phyloP scores from a whole-genome alignment of 1,284 basidiomycete genomes.

The Ganoderma lucidum region DNA sequence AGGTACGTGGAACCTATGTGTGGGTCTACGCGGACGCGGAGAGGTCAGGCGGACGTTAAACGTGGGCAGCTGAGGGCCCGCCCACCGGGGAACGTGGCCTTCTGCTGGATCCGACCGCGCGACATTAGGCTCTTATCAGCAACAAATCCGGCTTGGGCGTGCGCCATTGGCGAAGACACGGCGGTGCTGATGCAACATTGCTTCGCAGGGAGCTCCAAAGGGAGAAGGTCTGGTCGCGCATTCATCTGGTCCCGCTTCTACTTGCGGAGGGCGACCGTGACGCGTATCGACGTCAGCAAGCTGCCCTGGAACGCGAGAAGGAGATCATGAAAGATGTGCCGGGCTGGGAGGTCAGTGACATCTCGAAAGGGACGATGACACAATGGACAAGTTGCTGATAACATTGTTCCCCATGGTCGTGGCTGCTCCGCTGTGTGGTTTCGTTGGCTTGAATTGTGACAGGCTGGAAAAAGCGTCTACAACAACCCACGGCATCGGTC shows the following conservation, averaged over 20 bases:
- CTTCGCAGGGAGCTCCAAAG: slow-evolving; percentile 86
- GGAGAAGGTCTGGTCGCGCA: slow-evolving; percentile 96
- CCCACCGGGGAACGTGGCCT: slow-evolving; percentile 68
- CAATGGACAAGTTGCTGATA: slow-evolving; percentile 34
- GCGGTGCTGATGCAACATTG: slow-evolving; percentile 37
- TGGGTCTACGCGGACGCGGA: slow-evolving; percentile 30
- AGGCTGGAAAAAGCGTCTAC: slow-evolving; percentile 89
- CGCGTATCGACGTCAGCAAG: slow-evolving; percentile 83
- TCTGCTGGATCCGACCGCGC: slow-evolving; percentile 71
- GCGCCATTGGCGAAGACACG: slow-evolving; percentile 32
- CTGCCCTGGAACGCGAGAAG: slow-evolving; percentile 83
- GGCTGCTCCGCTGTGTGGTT: slow-evolving; percentile 33
- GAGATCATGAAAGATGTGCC: slow-evolving; percentile 97
- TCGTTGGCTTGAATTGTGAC: slow-evolving; percentile 28
- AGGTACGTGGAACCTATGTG: slow-evolving; percentile 66
- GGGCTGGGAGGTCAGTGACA: slow-evolving; percentile 88
- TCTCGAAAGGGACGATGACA: slow-evolving; percentile 27
- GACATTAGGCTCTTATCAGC: slow-evolving; percentile 53
- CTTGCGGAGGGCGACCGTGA: slow-evolving; percentile 96
- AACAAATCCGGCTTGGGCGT: slow-evolving; percentile 34
- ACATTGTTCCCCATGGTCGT: slow-evolving; percentile 24
- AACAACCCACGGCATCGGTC: slow-evolving; percentile 84
- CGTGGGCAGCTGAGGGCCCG: slow-evolving; percentile 62
- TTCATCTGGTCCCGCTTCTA: slow-evolving; percentile 92
- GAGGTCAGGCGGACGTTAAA: slow-evolving; percentile 68